A percentile compares a stretch with the other conserved stretches of the same genome.
phyloP scores from a whole-genome alignment of 164 flowering plant species.

The Dillenia turbinata region DNA sequence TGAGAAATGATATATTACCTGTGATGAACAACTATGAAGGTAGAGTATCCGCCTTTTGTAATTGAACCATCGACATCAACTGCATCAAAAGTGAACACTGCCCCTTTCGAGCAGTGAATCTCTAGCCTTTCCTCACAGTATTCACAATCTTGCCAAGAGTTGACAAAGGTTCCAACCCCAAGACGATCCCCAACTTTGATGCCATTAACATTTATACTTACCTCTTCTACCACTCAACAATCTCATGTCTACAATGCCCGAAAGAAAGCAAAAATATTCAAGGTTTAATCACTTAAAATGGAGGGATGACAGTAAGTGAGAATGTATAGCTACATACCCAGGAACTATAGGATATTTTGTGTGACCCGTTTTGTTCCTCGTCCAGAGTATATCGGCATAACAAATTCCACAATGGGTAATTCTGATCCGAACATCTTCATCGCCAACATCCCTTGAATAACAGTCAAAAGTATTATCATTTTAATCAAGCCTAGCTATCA shows the following conservation, averaged over 20 bases:
- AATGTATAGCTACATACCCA: no score
- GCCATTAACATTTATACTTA: conserved; percentile 54
- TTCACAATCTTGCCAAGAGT: conserved; percentile 80
- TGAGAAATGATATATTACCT: conserved; percentile 21
- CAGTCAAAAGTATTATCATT: neutral
- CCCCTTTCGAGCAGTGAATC: conserved; percentile 48
- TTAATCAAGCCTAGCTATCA: neutral
- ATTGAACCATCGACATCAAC: conserved; percentile 72
- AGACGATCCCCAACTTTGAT: conserved; percentile 79
- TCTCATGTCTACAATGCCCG: conserved; percentile 63
- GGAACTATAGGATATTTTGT: conserved; percentile 37
- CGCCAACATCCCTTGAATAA: conserved; percentile 33
- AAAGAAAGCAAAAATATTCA: neutral
- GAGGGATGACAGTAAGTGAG: no score
- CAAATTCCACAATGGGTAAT: conserved; percentile 86
- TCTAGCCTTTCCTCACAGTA: conserved; percentile 56
- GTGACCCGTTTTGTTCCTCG: conserved; percentile 43
- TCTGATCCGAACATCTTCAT: conserved; percentile 52
- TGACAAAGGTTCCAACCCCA: conserved; percentile 82
- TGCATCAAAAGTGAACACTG: conserved; percentile 52
- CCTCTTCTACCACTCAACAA: conserved; percentile 65
- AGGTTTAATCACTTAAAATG: no score
- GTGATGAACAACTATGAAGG: conserved; percentile 59
- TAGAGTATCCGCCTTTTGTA: conserved; percentile 87
- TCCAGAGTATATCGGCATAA: conserved; percentile 64